A percentile compares a stretch with the other conserved stretches of the same genome.
Conservation (phyloP, 257 asterid genomes). For the Primulina tabacum region DNA sequence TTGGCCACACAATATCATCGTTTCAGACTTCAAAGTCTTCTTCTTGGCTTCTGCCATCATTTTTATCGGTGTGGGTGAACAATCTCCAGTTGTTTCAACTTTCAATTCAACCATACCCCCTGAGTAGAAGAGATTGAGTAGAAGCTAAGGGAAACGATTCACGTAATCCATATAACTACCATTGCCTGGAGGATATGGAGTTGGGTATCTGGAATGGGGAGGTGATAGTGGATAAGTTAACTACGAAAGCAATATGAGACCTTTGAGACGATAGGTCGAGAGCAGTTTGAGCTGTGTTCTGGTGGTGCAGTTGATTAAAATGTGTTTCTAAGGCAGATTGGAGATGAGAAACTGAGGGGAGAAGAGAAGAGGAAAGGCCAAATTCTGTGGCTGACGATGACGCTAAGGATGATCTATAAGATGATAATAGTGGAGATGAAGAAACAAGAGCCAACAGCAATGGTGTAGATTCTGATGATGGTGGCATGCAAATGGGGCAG, state of each 20-base stretch:
- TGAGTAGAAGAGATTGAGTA: not conserved
- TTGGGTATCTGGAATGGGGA: not conserved
- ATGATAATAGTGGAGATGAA: constrained; percentile 40
- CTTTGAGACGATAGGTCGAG: not conserved
- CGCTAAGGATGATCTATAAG: constrained; percentile 48
- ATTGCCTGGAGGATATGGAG: not conserved
- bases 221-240: not conserved
- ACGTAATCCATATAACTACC: not conserved
- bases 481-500: constrained; percentile 85
- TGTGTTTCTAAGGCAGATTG: constrained; percentile 42
- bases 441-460: constrained; percentile 46
- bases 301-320: constrained; percentile 41
- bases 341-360: constrained; percentile 43
- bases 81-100: not conserved
- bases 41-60: not conserved
- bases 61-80: not conserved
- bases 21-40: not conserved
- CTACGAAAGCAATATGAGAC: not conserved
- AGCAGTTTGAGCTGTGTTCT: constrained; percentile 1
- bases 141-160: not conserved
- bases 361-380: constrained; percentile 31
- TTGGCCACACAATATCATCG: not conserved
- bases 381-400: constrained; percentile 58
- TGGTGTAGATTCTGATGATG: constrained; percentile 81
- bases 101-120: not conserved